Evolutionary conservation across 352 stramenopile genomes (phyloP).

Genomic region (Phytophthora hibernalis): DNA sequence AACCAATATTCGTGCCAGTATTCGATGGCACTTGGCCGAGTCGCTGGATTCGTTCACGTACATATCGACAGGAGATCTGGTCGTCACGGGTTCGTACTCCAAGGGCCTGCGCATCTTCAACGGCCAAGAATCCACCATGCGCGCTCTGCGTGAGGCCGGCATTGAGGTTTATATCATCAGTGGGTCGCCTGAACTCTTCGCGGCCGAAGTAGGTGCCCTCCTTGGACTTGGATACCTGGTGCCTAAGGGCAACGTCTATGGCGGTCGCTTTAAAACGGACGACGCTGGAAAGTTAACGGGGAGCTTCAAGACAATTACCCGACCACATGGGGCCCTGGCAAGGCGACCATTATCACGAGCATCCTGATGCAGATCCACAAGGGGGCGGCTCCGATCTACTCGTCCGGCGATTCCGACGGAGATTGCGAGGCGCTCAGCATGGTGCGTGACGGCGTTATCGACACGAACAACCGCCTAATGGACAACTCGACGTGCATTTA

Average conservation of each 20-base stretch:
- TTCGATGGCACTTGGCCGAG: constrained; percentile 50
- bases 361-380: constrained; percentile 51
- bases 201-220: constrained; percentile 43
- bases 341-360: constrained; percentile 51
- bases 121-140: constrained; percentile 57
- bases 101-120: constrained; percentile 59
- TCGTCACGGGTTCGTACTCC: constrained; percentile 41
- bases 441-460: constrained; percentile 54
- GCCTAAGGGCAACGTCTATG: constrained; percentile 48
- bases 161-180: constrained; percentile 57
- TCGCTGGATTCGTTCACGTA: constrained; percentile 42
- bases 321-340: constrained; percentile 63
- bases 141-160: constrained; percentile 42
- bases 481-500: constrained; percentile 53
- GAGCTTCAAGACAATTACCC: constrained; percentile 47
- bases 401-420: constrained; percentile 27
- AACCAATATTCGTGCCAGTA: constrained; percentile 41
- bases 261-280: constrained; percentile 50
- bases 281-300: constrained; percentile 45
- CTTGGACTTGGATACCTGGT: constrained; percentile 52
- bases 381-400: constrained; percentile 49
- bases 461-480: constrained; percentile 66
- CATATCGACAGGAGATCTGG: constrained; percentile 38
- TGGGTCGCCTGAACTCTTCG: constrained; percentile 54
- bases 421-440: constrained; percentile 63